Conservation (phyloP, 2,329 filamentous ascomycete species). For the Fusarium sp. region DNA sequence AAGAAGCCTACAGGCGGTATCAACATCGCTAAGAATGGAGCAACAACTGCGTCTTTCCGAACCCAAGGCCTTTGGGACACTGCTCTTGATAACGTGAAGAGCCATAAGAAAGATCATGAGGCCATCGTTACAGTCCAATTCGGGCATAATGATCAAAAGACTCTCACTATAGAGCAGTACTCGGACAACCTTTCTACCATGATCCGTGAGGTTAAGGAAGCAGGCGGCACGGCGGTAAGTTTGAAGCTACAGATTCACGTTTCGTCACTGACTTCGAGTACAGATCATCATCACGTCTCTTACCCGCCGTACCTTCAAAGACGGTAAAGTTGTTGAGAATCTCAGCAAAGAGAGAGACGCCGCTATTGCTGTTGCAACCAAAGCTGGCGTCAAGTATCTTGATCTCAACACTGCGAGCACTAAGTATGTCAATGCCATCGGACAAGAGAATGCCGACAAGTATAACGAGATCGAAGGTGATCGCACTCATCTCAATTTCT, state of each 20-base stretch:
- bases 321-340: conserved; percentile 13
- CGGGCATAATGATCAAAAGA: conserved; percentile 22
- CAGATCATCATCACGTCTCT: conserved; percentile 18
- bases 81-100: background rate
- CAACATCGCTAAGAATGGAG: conserved; percentile 21
- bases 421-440: conserved; percentile 21
- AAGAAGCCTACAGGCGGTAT: conserved; percentile 1
- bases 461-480: conserved; percentile 26
- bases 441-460: conserved; percentile 12
- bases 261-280: background rate
- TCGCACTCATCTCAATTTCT: conserved; percentile 11
- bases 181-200: conserved; percentile 10
- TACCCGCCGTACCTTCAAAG: conserved; percentile 17
- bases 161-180: conserved; percentile 19
- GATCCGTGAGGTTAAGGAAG: conserved; percentile 4
- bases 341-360: conserved; percentile 13
- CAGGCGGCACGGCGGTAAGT: conserved; percentile 20
- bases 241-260: rapidly evolving
- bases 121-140: conserved; percentile 23
- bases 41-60: conserved; percentile 21
- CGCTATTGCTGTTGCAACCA: background rate
- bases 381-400: background rate
- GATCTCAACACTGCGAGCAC: conserved; percentile 18
- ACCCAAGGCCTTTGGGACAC: conserved; percentile 2
- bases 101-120: background rate